Base-by-base conservation (phyloP, 257 asterid genomes). In the Salvia rosmarinus region DNA sequence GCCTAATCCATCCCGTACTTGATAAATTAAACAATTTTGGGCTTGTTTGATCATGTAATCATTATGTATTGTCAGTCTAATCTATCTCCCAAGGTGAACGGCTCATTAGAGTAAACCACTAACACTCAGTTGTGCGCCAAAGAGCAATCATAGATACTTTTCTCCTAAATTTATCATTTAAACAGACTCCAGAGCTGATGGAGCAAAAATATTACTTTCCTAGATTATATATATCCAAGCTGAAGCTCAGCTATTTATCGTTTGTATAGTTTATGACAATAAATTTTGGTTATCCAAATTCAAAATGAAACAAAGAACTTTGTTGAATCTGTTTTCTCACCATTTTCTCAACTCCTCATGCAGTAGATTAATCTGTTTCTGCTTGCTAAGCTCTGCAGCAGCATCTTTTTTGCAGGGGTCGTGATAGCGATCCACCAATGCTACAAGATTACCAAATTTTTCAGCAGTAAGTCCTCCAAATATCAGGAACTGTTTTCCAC, bases 381-480 rank as follows among this genome's bases (percentile, higher is more conserved):
- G 88, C 79, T 85, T 85, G 79, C 87, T 84, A 75, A 88, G 68
- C 76, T 88, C 96, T 40, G 82, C 64, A 43, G 88, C 84, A 79
- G 82, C 82, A 59, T 89, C 43, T 70, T 86, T 25, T 1, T 25
- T 25, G 30, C 2, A 25, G 30, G n/a, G 30, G 30, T 25, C 30
- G 30, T 25, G 30, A 25, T 25, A 25, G 30, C 30, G 90, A 70
- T 93, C 98, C 73, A 83, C 84, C 43, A 93, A 65, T 57, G 98
- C 98, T 42, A 83, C 56, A 46, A 80, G 83, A 59, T 90, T 89
- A 64, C 89, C 98, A 82, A 80, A 93, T 64, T 87, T 89, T 79
- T 90, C 92, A 9, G 97, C 92, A 25, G 90, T n/a, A 86, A 64
- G 82, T 82, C 73, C 87, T 82, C 98, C 98, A 93, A 82, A 93